Evolutionary conservation across 257 asterid genomes (phyloP).

Genomic region (Primulina eburnea): DNA sequence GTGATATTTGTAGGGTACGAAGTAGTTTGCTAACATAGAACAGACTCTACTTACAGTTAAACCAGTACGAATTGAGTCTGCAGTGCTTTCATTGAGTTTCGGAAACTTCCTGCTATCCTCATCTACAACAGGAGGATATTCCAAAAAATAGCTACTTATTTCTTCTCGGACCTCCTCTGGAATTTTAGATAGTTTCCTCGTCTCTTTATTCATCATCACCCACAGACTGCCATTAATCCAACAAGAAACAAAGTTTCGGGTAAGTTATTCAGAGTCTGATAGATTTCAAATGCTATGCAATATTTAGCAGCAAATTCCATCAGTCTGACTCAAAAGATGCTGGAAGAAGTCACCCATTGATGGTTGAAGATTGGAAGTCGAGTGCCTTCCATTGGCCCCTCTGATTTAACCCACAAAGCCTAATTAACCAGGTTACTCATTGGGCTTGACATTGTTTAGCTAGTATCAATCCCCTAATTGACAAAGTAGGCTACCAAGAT

Average conservation of each 20-base stretch:
- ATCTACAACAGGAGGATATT: conserved; percentile 77
- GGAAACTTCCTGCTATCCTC: conserved; percentile 80
- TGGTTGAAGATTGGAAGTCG: conserved; percentile 14
- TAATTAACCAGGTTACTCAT: conserved; percentile 12
- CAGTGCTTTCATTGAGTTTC: conserved; percentile 71
- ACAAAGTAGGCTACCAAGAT: not conserved
- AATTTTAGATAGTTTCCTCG: conserved; percentile 81
- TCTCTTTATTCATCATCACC: conserved; percentile 99
- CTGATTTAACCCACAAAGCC: conserved; percentile 13
- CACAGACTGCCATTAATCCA: conserved; percentile 49
- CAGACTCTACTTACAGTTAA: conserved; percentile 62
- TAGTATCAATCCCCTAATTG: not conserved
- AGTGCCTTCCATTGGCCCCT: conserved; percentile 20
- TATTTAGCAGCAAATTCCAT: conserved; percentile 1
- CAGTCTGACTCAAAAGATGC: not conserved
- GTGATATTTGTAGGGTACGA: conserved; percentile 1
- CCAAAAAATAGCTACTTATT: conserved; percentile 70
- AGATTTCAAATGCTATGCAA: conserved; percentile 3
- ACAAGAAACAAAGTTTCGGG: not conserved
- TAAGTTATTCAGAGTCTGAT: conserved; percentile 1
- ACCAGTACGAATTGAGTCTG: conserved; percentile 63
- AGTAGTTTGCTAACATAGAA: not conserved
- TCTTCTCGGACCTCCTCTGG: conserved; percentile 95
- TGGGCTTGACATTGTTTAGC: not conserved
- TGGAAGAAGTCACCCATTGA: not conserved